Evolutionary conservation across 2,329 filamentous ascomycete species (phyloP), one percentile per base, ranked within the genome.

Genomic region (Colletotrichum acutatum): DNA sequence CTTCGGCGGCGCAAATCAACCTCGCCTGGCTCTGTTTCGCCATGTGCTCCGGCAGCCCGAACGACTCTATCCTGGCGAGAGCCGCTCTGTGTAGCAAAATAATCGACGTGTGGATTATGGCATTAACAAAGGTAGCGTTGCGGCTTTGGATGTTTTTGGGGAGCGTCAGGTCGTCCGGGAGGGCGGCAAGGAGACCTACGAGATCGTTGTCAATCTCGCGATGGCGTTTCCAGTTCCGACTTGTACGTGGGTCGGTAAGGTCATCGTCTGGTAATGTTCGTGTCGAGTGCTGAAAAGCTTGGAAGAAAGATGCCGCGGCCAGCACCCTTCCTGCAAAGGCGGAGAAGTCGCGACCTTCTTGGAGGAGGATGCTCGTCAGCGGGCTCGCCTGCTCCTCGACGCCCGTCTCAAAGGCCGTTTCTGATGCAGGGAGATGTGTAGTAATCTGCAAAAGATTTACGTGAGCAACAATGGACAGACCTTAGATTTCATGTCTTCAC

Each of bases 61-160:
- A 86, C 79, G 90, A 90, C 76, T 92, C 90, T 0, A 90, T 90
- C 77, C 92, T 93, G 84, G 90, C 92, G 19, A 93, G 92, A 2
- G 91, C 91, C 5, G 91, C 91, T 80, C 93, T 90, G 77, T 93
- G 91, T 5, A 94, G 83, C 78, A 90, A 93, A 56, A 94, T 93
- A 0, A 89, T 89, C 8, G 90, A 91, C 5, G 91, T 92, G 75
- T 93, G 90, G 16, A 93, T 89, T 77, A 88, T 89, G 88, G 93
- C 91, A 76, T 93, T 93, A 46, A 67, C 57, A 75, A 90, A 83
- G 77, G 93, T 86, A 22, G 90, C 86, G 71, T 92, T 93, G 0
- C 89, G 84, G 77, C 92, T 86, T 54, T 84, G 82, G 56, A 91
- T 82, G 0, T 88, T 89, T n/a, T 81, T 80, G 1, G 91, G 90